phyloP scores from a whole-genome alignment of 139 green algal genomes.

The Astrephomene gubernaculifera region DNA sequence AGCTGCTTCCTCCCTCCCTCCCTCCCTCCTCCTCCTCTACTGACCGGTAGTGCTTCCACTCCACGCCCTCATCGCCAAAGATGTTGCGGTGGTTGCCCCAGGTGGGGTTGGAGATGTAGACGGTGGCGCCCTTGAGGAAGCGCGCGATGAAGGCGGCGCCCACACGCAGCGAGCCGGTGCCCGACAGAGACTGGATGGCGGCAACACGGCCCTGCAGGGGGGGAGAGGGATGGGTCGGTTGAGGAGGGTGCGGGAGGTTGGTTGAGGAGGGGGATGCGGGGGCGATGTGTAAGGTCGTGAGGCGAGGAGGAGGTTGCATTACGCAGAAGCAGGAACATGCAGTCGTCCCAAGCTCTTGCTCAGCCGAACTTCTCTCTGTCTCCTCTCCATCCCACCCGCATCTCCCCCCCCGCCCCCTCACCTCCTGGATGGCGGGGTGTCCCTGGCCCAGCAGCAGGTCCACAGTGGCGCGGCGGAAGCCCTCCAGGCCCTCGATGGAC shows the following conservation, averaged over 20 bases:
- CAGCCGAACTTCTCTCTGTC: background rate
- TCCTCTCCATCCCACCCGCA: background rate
- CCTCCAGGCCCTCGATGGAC: constrained; percentile 90
- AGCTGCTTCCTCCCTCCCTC: background rate
- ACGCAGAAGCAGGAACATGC: no score
- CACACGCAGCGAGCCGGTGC: constrained; percentile 94
- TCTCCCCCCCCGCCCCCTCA: constrained; percentile 6
- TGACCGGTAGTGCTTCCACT: constrained; percentile 90
- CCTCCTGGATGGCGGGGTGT: constrained; percentile 81
- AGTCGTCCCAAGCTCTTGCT: no score
- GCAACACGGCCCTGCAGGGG: constrained; percentile 72
- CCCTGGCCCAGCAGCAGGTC: constrained; percentile 89
- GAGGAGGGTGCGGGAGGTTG: background rate
- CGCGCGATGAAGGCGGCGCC: constrained; percentile 90
- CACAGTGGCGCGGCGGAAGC: constrained; percentile 89
- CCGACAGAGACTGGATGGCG: constrained; percentile 92
- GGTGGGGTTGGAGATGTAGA: constrained; percentile 92
- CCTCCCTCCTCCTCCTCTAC: background rate
- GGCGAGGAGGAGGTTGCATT: no score
- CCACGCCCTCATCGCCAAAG: constrained; percentile 90
- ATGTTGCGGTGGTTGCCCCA: constrained; percentile 98
- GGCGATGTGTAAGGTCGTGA: no score
- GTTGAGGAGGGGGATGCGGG: background rate
- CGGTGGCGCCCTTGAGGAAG: constrained; percentile 78
- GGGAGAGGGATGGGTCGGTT: background rate